Evolutionary conservation across 2,329 filamentous ascomycete genomes (phyloP).

Genomic region (Phoma sp.): DNA sequence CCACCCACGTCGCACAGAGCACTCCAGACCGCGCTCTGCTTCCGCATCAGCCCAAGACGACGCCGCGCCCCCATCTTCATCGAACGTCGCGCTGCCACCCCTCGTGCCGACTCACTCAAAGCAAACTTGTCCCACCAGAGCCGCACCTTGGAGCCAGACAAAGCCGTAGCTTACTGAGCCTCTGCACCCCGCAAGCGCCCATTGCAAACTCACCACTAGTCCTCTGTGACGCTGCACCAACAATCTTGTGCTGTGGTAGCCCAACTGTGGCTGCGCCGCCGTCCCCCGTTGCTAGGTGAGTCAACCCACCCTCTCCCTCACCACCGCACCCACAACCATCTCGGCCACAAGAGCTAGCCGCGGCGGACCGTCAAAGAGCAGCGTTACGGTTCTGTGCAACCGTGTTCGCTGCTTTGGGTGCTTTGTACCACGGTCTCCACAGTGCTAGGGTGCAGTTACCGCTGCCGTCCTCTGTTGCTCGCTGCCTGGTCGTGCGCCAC

Average conservation of each 20-base stretch:
- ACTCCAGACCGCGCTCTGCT: conserved; percentile 20
- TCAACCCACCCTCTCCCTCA: conserved; percentile 31
- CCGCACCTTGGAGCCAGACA: conserved; percentile 18
- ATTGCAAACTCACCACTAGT: conserved; percentile 7
- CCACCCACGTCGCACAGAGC: conserved; percentile 21
- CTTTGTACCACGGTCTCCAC: conserved; percentile 40
- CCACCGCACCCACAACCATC: conserved; percentile 10
- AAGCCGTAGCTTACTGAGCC: conserved; percentile 25
- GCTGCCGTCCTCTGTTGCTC: conserved; percentile 43
- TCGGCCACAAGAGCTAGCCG: conserved; percentile 18
- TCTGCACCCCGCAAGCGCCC: conserved; percentile 20
- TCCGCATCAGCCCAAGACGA: conserved; percentile 9
- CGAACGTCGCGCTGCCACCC: conserved; percentile 11
- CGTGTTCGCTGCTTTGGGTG: conserved; percentile 39
- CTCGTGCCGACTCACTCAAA: conserved; percentile 31
- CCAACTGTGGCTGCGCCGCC: conserved; percentile 21
- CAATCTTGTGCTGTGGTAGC: conserved; percentile 8
- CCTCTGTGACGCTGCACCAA: conserved; percentile 12
- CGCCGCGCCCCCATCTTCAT: conserved; percentile 8
- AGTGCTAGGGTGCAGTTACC: conserved; percentile 35
- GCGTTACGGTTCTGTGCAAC: conserved; percentile 38
- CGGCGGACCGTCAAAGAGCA: conserved; percentile 26
- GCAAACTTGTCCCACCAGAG: conserved; percentile 36
- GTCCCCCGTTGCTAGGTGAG: conserved; percentile 37
- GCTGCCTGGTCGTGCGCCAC: conserved; percentile 46